These are phyloP conservation scores for Trichosporon sp. DNA, from an alignment of 1,284 basidiomycete species.

Conservation along the genomic window DNA sequence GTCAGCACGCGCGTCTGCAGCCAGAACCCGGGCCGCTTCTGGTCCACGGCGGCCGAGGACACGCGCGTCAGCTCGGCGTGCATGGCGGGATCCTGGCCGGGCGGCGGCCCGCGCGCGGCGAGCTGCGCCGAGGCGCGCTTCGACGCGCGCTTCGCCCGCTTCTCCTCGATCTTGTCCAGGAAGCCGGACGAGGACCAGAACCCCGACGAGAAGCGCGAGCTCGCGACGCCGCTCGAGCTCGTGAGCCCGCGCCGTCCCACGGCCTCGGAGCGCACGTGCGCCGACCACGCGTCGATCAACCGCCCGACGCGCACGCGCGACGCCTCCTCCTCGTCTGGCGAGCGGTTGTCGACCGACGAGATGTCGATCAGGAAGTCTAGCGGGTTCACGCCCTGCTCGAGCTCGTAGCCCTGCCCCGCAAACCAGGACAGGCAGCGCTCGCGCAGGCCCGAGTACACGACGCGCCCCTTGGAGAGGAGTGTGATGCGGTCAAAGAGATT, in stretches of 20 bases:
- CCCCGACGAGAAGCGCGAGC: neutral
- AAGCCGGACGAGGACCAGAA: neutral
- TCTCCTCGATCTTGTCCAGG: slow-evolving; percentile 1
- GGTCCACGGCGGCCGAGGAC: neutral
- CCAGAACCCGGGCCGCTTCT: slow-evolving; percentile 35
- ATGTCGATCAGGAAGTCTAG: slow-evolving; percentile 56
- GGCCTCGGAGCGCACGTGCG: neutral
- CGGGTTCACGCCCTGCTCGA: slow-evolving; percentile 46
- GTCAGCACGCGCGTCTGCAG: slow-evolving; percentile 45
- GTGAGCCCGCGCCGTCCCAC: neutral
- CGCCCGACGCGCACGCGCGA: slow-evolving; percentile 33
- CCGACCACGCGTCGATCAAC: slow-evolving; percentile 38
- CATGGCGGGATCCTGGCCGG: neutral
- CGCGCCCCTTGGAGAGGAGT: slow-evolving; percentile 53
- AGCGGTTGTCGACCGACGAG: slow-evolving; percentile 52
- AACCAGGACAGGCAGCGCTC: slow-evolving; percentile 51
- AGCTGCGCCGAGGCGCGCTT: neutral
- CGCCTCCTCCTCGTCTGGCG: slow-evolving; percentile 47
- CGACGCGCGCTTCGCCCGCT: neutral
- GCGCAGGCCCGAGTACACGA: slow-evolving; percentile 52
- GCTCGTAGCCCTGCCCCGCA: slow-evolving; percentile 37
- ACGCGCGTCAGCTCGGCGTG: slow-evolving; percentile 12
- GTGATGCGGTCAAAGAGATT: slow-evolving; percentile 53
- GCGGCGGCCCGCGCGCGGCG: neutral
- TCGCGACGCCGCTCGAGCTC: neutral